Evolutionary conservation across 345 rosid species (phyloP).

Genomic region (Syzygium oleosum): DNA sequence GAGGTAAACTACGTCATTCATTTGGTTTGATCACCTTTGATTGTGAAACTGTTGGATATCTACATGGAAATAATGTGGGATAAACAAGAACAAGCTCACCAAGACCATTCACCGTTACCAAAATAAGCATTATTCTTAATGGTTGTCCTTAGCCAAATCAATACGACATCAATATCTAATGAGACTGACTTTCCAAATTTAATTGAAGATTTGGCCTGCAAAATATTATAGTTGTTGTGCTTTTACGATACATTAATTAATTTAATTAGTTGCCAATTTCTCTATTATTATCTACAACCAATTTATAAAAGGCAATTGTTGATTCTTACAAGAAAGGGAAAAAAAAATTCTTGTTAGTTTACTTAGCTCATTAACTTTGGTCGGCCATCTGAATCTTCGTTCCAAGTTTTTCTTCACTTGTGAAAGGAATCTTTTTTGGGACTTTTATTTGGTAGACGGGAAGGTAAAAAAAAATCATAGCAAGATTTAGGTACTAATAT

Average conservation of each 20-base stretch:
- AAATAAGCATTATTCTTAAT: too few relatives aligned
- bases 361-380: neutral
- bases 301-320: neutral
- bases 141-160: neutral
- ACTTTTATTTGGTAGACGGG: too few relatives aligned
- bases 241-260: neutral
- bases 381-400: neutral
- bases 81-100: too few relatives aligned
- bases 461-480: neutral
- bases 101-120: too few relatives aligned
- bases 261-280: neutral
- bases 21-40: too few relatives aligned
- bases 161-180: neutral
- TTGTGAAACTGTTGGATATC: too few relatives aligned
- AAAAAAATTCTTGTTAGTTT: neutral
- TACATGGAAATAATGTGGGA: too few relatives aligned
- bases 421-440: too few relatives aligned
- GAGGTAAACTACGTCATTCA: too few relatives aligned
- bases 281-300: neutral
- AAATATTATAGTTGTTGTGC: neutral
- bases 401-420: too few relatives aligned
- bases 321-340: neutral
- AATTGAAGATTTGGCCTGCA: neutral
- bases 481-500: neutral
- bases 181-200: neutral